Base-by-base conservation (phyloP, 129 eudicot genomes). In the Solidago caesia region DNA sequence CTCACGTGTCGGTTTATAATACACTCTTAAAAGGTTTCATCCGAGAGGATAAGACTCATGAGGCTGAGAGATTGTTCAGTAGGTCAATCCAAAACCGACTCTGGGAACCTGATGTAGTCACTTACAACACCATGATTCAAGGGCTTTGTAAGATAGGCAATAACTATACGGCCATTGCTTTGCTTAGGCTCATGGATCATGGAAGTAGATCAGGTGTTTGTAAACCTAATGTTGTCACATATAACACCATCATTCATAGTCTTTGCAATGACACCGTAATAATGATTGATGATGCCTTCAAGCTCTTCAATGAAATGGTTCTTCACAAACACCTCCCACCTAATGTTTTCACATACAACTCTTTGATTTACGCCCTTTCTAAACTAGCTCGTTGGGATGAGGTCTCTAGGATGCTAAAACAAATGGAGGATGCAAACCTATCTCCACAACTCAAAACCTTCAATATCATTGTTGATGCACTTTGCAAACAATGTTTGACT, bases 101-200 rank as follows among this genome's bases (percentile, higher is more conserved):
- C 25, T 75, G 64, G 48, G 56, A 75, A 66, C 79, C 65, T 42
- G 2, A 39, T 62, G 27, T 27, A 2, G n/a, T 75, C 26, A 75
- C n/a, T 4, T 75, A 49, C 8, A 11, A 6, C 16, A 65, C 64
- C 7, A 48, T 75, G 72, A 64, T 75, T 64, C 29, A 75, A 8
- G 64, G 72, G 11, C 79, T 75, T 52, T 75, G 79, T 12, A 75
- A 63, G 53, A 2, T 48, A 5, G 44, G 64, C 4, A 33, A 64
- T 33, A 33, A 65, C 26, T 49, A 21, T 52, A 43, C 12, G 4
- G 79, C 66, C 2, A 14, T 64, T 39, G 44, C 12, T n/a, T 47
- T 75, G 63, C 79, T 65, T 11, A 52, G 46, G 61, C 29, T 65
- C 0, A 75, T 75, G 66, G 52, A 63, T 4, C 11, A 42, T 10